These are phyloP conservation scores for Symbiodinium pilosum DNA, from an alignment of 73 alveolate species.

Conservation along the genomic window DNA sequence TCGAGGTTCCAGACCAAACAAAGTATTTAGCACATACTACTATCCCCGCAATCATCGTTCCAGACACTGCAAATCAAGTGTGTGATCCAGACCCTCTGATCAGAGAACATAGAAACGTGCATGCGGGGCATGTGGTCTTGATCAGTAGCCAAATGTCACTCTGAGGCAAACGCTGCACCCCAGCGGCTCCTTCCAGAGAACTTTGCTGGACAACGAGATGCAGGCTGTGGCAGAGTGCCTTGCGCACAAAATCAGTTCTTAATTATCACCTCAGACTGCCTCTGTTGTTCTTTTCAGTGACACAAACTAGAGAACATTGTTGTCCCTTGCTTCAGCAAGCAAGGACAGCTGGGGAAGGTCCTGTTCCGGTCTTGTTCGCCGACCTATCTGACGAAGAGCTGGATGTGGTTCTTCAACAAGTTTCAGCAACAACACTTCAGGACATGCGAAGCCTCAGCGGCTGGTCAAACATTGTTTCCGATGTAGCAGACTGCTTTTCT, in stretches of 20 bases:
- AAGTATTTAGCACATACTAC: no score
- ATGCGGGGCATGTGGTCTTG: no score
- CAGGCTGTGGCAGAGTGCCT: slow-evolving; percentile 58
- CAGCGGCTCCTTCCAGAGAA: neutral
- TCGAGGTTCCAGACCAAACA: no score
- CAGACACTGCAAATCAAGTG: neutral
- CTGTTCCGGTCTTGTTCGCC: slow-evolving; percentile 23
- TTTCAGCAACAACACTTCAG: slow-evolving; percentile 3
- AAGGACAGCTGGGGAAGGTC: neutral
- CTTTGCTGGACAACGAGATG: slow-evolving; percentile 72
- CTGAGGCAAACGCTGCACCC: slow-evolving; percentile 51
- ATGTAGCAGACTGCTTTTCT: neutral
- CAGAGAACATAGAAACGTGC: no score
- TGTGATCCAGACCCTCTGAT: no score
- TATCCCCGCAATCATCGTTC: no score
- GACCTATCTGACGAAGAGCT: slow-evolving; percentile 68
- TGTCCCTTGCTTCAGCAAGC: neutral
- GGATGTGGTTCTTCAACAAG: slow-evolving; percentile 21
- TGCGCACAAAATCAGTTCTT: neutral
- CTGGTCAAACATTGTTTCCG: slow-evolving; percentile 33
- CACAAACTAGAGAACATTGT: no score
- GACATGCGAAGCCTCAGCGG: slow-evolving; percentile 35
- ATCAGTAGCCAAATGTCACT: no score
- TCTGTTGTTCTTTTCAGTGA: no score
- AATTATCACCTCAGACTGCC: no score